Base-by-base conservation (phyloP, 83 land plant genomes). In the Larix sibirica region DNA sequence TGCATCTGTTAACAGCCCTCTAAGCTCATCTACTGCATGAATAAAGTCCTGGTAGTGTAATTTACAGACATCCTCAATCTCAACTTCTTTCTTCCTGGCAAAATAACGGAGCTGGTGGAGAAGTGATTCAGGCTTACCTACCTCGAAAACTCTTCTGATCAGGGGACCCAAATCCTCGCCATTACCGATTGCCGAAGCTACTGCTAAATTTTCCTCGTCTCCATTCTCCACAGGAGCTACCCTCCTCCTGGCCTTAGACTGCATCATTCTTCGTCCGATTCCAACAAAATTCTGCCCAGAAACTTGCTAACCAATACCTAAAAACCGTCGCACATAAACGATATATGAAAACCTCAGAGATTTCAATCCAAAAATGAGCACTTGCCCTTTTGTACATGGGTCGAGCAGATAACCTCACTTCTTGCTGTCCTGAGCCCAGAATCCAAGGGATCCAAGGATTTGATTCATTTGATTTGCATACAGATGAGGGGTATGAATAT, bases 31-130 rank as follows among this genome's bases (percentile, higher is more conserved):
- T 36, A 97, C 98, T 54, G 99, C 99, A 42, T 84, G 87, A 84
- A 97, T 96, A 89, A 97, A 97, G 86, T 97, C 99, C 85, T 93
- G 88, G 90, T 94, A 97, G 84, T 97, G 99, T 36, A 93, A 88
- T 70, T 87, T 90, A 80, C 99, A 97, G 38, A 97, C 90, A 60
- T 96, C 98, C 83, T 97, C 99, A 86, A 97, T 97, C 83, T 97
- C 98, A 36, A 90, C 91, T 81, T 96, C 98, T 84, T 96, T 97
- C 85, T 91, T 90, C 80, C 90, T 88, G 77, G 88, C 82, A 89
- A 96, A 97, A 79, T 84, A 85, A 81, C 93, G 91, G 80, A 97
- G 96, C 88, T 89, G 91, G 79, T 91, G 97, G 66, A 94, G 91
- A 74, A 97, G 87, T 28, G 90, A 67, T 62, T 97, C 99, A 23